Conservation (phyloP, 2,329 filamentous ascomycete species). For the Mycosphaerella sp. region DNA sequence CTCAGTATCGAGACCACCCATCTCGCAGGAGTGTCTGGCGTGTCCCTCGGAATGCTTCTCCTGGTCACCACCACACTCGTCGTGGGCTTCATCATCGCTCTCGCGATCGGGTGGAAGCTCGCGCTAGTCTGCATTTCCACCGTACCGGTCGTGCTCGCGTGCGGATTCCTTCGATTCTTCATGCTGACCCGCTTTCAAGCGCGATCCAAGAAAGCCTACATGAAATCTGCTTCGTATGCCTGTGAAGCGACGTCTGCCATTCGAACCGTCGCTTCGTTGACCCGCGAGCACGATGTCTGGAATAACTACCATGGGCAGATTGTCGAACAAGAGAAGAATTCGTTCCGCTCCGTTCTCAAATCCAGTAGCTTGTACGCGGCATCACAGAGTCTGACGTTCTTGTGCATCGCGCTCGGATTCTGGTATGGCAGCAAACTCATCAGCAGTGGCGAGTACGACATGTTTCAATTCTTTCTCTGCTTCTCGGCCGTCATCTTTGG, state of each 20-base stretch:
- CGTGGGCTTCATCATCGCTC: conserved; percentile 61
- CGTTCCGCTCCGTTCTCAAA: conserved; percentile 66
- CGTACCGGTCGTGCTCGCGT: conserved; percentile 68
- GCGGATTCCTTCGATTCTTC: conserved; percentile 83
- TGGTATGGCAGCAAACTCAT: conserved; percentile 85
- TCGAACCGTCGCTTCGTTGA: conserved; percentile 85
- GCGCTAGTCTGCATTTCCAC: conserved; percentile 74
- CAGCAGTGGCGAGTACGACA: conserved; percentile 59
- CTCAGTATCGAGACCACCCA: conserved; percentile 85
- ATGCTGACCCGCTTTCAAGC: conserved; percentile 73
- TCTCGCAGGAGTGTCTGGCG: conserved; percentile 78
- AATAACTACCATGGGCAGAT: conserved; percentile 62
- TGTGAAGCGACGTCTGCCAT: conserved; percentile 93
- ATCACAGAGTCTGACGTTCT: conserved; percentile 76
- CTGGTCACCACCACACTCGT: conserved; percentile 74
- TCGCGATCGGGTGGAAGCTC: conserved; percentile 82
- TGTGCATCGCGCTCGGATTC: conserved; percentile 80
- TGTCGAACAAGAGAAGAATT: conserved; percentile 58
- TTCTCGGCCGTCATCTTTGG: conserved; percentile 86
- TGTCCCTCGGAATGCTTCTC: conserved; percentile 78
- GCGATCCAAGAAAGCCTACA: conserved; percentile 72
- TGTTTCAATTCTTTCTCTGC: conserved; percentile 88
- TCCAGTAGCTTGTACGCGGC: conserved; percentile 75
- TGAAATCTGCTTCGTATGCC: conserved; percentile 75
- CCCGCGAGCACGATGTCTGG: conserved; percentile 76